Base-by-base conservation (phyloP, 2,329 filamentous ascomycete genomes). In the Talaromyces sp. region DNA sequence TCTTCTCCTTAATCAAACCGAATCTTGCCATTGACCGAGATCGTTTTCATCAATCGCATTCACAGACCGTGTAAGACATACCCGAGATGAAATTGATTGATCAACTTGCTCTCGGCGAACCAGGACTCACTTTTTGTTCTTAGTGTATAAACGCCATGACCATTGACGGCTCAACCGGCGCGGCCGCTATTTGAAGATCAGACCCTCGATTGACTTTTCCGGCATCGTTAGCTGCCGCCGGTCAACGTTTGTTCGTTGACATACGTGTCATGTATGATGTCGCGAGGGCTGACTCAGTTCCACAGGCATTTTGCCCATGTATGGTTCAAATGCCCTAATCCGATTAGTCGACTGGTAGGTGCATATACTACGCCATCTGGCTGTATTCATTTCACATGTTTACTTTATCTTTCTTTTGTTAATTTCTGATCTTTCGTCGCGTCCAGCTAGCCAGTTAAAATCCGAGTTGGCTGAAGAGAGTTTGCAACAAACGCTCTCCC, bases 151-250 rank as follows among this genome's bases (percentile, higher is more conserved):
- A 42, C 40, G 14, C 12, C 37, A 39, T 39, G 40, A 44, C 44
- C 28, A 12, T 48, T 28, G 16, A 50, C 23, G 28, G 48, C 35
- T 21, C 50, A 54, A 31, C 50, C 28, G 28, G 48, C n/a, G 50
- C 11, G 57, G 44, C 44, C 46, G 46, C 25, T 48, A 33, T 6
- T 33, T 58, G 56, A 59, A 37, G 55, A 60, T 55, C 64, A 77
- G 76, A 62, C 68, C 79, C 61, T 78, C 76, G 23, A 75, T 79
- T 65, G 79, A 79, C 62, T 77, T 79, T 68, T 78, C n/a, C 55
- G 76, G 80, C 68, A 78, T 77, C 66, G 79, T 76, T 58, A 80
- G 79, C 63, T 80, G 78, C 60, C 71, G 77, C 39, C 72, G 79
- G 60, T 67, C 81, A 60, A 40, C n/a, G n/a, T 40, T 80, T 80